Percentiles rank a stretch among this genome's conserved stretches.
phyloP scores from a whole-genome alignment of 495 filamentous ascomycete genomes.

The Trichoderma asperelloides region DNA sequence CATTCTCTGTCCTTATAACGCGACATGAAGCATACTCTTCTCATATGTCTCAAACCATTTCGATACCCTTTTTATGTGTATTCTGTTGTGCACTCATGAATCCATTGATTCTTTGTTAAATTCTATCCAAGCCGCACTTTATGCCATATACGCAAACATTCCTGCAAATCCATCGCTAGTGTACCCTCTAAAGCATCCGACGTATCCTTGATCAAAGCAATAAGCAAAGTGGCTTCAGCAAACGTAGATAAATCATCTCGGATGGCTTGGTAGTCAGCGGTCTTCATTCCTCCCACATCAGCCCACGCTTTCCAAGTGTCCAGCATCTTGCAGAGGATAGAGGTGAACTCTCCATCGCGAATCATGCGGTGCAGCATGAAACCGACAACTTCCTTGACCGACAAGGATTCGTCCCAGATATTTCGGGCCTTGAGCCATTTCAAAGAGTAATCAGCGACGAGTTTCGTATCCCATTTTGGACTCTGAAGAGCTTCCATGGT shows the following conservation, averaged over 20 bases:
- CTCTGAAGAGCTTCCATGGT: slow-evolving; percentile 47
- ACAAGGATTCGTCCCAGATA: slow-evolving; percentile 17
- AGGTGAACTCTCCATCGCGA: slow-evolving; percentile 36
- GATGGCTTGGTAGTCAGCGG: slow-evolving; percentile 37
- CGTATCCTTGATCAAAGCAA: slow-evolving; percentile 42
- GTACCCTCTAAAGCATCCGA: slow-evolving; percentile 39
- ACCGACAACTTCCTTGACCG: slow-evolving; percentile 35
- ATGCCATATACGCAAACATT: slow-evolving; percentile 51
- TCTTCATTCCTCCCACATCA: slow-evolving; percentile 49
- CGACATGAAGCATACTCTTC: too few species aligned
- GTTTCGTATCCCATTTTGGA: slow-evolving; percentile 43
- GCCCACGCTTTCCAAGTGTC: slow-evolving; percentile 51
- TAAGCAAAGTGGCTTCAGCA: slow-evolving; percentile 42
- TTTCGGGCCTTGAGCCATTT: slow-evolving; percentile 34
- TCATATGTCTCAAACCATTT: not conserved
- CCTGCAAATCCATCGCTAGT: slow-evolving; percentile 50
- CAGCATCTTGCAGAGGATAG: slow-evolving; percentile 38
- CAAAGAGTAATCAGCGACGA: slow-evolving; percentile 41
- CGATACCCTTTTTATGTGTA: not conserved
- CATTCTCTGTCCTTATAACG: too few species aligned
- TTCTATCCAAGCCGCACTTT: slow-evolving; percentile 44
- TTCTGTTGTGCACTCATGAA: not conserved
- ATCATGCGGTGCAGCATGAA: slow-evolving; percentile 47
- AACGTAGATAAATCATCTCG: slow-evolving; percentile 37
- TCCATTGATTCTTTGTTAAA: not conserved